These are phyloP conservation scores for Lasiosphaeris hirsuta DNA, from an alignment of 495 filamentous ascomycete genomes.

Conservation along the genomic window DNA sequence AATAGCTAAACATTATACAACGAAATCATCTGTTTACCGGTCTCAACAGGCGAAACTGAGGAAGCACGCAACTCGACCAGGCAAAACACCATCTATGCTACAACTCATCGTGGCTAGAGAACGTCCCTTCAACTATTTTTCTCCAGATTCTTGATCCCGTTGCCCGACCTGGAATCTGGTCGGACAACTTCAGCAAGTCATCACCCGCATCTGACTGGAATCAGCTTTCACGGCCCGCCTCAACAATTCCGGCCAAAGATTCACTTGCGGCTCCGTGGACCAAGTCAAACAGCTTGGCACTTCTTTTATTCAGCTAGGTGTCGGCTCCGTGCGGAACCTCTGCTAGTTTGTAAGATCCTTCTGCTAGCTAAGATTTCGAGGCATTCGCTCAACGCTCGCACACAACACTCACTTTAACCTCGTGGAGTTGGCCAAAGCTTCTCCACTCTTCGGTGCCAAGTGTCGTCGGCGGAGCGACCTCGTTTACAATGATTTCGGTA, in stretches of 20 bases:
- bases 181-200: no score
- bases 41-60: not conserved
- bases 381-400: constrained; percentile 56
- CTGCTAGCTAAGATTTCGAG: constrained; percentile 29
- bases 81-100: no score
- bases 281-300: not conserved
- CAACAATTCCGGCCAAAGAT: no score
- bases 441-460: constrained; percentile 59
- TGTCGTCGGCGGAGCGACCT: constrained; percentile 54
- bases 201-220: no score
- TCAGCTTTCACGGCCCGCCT: no score
- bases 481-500: constrained; percentile 41
- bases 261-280: no score
- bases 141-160: no score
- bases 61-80: not conserved
- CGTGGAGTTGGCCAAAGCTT: constrained; percentile 41
- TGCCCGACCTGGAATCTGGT: no score
- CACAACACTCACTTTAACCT: constrained; percentile 61
- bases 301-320: not conserved
- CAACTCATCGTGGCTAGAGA: no score
- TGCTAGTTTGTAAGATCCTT: constrained; percentile 6
- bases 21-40: not conserved
- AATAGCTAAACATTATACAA: not conserved
- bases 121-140: no score
- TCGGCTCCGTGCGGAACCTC: not conserved